phyloP scores from a whole-genome alignment of 805 yeast genomes.

The Cyberlindnera petersonii region DNA sequence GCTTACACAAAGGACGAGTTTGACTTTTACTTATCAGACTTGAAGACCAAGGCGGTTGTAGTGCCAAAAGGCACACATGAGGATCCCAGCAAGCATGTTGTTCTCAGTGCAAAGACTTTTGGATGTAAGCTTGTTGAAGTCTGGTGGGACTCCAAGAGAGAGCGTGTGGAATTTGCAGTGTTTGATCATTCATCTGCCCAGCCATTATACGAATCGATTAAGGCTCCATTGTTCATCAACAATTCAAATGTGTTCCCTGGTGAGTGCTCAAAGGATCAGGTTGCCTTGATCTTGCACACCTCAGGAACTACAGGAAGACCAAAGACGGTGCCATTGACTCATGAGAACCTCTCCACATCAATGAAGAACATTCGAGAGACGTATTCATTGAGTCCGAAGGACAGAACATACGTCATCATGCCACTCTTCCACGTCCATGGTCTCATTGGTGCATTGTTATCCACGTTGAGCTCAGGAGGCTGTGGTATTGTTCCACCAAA shows the following conservation, averaged over 20 bases:
- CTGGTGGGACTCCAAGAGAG: conserved; percentile 39
- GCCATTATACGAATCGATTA: conserved; percentile 29
- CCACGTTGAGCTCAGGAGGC: conserved; percentile 59
- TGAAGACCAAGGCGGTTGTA: conserved; percentile 52
- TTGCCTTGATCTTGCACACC: conserved; percentile 66
- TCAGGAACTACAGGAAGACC: conserved; percentile 78
- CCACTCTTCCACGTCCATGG: conserved; percentile 80
- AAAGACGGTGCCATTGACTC: conserved; percentile 70
- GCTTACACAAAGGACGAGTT: conserved; percentile 57
- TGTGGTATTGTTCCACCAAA: conserved; percentile 55
- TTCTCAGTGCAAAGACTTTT: conserved; percentile 48
- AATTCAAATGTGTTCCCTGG: conserved; percentile 35
- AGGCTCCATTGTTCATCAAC: conserved; percentile 31
- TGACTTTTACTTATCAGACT: conserved; percentile 59
- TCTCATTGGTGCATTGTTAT: conserved; percentile 57
- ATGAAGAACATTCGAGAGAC: conserved; percentile 56
- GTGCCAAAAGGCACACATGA: conserved; percentile 50
- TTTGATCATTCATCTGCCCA: conserved; percentile 23
- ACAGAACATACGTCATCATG: conserved; percentile 64
- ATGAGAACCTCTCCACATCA: conserved; percentile 56
- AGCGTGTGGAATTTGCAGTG: conserved; percentile 40
- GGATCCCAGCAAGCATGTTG: conserved; percentile 36
- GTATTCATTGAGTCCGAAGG: conserved; percentile 45
- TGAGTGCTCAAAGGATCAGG: conserved; percentile 43
- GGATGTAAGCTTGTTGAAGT: too few relatives aligned